These are phyloP conservation scores for Myochromella boudieri DNA, from an alignment of 768 basidiomycete species.

Conservation along the genomic window DNA sequence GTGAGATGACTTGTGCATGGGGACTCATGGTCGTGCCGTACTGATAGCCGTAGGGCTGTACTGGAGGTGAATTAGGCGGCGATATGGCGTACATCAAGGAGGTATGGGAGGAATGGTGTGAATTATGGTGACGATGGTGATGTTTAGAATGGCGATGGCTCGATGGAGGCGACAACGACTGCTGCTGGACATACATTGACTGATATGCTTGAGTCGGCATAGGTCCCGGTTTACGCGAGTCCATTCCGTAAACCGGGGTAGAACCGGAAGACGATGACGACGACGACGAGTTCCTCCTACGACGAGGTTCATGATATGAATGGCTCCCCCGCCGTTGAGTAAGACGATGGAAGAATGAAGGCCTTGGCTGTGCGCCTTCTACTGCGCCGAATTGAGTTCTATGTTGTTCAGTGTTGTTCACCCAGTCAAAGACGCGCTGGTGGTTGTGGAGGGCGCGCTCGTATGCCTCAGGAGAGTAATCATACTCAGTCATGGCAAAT, in stretches of 20 bases:
- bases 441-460: conserved; percentile 48
- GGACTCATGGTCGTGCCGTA: conserved; percentile 1
- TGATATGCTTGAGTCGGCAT: conserved; percentile 10
- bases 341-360: conserved; percentile 8
- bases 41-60: conserved; percentile 1
- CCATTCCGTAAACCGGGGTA: neutral
- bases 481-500: conserved; percentile 55
- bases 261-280: conserved; percentile 14
- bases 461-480: conserved; percentile 57
- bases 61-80: conserved; percentile 8
- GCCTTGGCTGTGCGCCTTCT: neutral
- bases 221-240: conserved; percentile 8
- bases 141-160: neutral
- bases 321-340: conserved; percentile 2
- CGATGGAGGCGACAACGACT: neutral
- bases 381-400: conserved; percentile 27
- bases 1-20: neutral
- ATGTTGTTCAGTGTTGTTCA: conserved; percentile 42
- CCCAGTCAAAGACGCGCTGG: conserved; percentile 50
- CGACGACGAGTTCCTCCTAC: conserved; percentile 5
- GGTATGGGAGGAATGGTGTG: conserved; percentile 5
- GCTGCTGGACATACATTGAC: conserved; percentile 9
- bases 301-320: conserved; percentile 5
- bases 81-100: conserved; percentile 1
- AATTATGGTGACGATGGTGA: conserved; percentile 5